Base-by-base conservation (phyloP, 441 rosid genomes). In the Arabidopsis hybrid region DNA sequence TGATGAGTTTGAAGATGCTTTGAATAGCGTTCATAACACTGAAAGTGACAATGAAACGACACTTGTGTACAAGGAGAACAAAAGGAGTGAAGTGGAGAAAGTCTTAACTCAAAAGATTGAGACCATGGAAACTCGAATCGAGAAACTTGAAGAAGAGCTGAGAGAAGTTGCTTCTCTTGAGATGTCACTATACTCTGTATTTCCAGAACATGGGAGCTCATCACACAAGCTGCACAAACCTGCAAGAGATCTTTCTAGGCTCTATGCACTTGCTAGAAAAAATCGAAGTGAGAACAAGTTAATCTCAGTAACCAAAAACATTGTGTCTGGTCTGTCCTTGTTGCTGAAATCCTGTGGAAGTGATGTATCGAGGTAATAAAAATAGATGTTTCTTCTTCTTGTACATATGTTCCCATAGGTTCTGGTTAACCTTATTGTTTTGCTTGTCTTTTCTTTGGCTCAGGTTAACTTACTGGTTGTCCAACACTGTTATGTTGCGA, bases 391-490 rank as follows among this genome's bases (percentile, higher is more conserved):
- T n/a, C 13, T 10, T 66, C 51, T 65, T 61, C 47, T 67, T 63
- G 16, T 21, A 36, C 58, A 67, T 72, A 17, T 76, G 35, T 59
- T 58, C 72, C 39, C 34, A 13, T 58, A 72, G 60, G 42, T 68
- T 75, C 60, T 77, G 7, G 9, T 46, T 45, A 43, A 40, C 16
- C 56, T 72, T 9, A 62, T 51, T 63, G 64, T 50, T 74, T 56
- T 49, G 17, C 50, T 50, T 51, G 35, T 51, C 43, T 59, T 16
- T 85, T 42, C 73, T 29, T 29, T 63, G 71, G 40, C 14, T 58
- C 91, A 94, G 99, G 96, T 87, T 92, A 76, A 87, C 86, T 43
- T 94, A 85, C 82, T 94, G 99, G 99, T 73, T 94, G 81, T 92
- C 97, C 55, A 94, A 94, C 82, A 73, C 86, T 55, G 80, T 90